Conservation (phyloP, 2,329 filamentous ascomycete genomes). For the Arthrobotrys sphaeroides region DNA sequence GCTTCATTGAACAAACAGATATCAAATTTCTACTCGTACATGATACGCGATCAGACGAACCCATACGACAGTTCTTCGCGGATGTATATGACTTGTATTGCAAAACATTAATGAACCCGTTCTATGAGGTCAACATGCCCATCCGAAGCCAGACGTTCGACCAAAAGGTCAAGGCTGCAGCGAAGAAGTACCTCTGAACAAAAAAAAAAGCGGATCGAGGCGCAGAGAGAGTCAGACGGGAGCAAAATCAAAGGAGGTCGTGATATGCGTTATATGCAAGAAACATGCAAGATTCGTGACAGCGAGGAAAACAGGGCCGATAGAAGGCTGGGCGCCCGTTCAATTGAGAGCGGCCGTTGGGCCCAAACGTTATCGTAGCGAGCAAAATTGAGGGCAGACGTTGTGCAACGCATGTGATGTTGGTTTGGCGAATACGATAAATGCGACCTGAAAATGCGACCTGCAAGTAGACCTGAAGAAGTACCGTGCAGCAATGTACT, state of each 20-base stretch:
- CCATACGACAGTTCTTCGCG: conserved; percentile 90
- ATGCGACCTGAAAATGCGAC: conserved; percentile 46
- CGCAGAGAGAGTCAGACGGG: conserved; percentile 16
- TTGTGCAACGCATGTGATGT: conserved; percentile 54
- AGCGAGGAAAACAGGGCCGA: conserved; percentile 24
- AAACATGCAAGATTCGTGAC: conserved; percentile 47
- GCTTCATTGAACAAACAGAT: conserved; percentile 62
- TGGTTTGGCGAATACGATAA: conserved; percentile 52
- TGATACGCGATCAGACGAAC: conserved; percentile 92
- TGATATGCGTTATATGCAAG: conserved; percentile 39
- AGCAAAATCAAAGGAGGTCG: conserved; percentile 15
- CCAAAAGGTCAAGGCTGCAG: conserved; percentile 81
- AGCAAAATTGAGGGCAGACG: conserved; percentile 39
- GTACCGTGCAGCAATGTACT: conserved; percentile 32
- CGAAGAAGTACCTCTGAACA: conserved; percentile 92
- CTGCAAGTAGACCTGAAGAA: conserved; percentile 16
- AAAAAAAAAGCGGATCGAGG: conserved; percentile 56
- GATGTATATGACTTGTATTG: conserved; percentile 98
- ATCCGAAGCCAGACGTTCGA: conserved; percentile 88
- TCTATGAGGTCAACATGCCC: conserved; percentile 85
- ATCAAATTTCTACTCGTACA: conserved; percentile 94
- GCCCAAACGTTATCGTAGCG: background rate
- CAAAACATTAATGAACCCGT: conserved; percentile 96
- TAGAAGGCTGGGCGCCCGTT: conserved; percentile 10
- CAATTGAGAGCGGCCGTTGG: background rate